Base-by-base conservation (phyloP, 2,329 filamentous ascomycete genomes). In the Fonsecaea pugnacius region DNA sequence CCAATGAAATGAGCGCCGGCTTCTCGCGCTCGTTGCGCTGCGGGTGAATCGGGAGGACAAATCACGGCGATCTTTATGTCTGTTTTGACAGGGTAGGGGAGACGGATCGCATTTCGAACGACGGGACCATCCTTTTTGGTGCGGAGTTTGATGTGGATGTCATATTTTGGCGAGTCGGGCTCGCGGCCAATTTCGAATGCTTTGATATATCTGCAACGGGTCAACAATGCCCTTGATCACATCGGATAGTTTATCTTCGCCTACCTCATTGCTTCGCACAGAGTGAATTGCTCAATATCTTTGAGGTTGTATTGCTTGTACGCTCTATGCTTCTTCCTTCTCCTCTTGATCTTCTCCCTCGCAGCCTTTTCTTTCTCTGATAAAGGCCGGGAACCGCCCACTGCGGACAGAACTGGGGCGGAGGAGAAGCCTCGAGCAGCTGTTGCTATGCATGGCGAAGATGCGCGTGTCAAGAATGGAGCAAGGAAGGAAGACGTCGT, bases 1-100 rank as follows among this genome's bases (percentile, higher is more conserved):
- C 95, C 95, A 1, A 93, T 91, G 3, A 94, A 82, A 1, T 88
- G 84, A 16, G 95, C 96, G 60, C 95, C 96, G 0, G 90, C 90
- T 9, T 86, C 84, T 36, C 84, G 84, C 3, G 96, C 95, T 58
- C 91, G 89, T 69, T 86, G 83, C 58, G 89, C 92, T 57, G 87
- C 84, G 67, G 87, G 84, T 69, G 90, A 92, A 69, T 88, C 89
- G 61, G 94, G 89, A n/a, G 91, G 88, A 75, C 90, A 94, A 71
- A 99, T 91, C 62, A 98, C 95, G 74, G 89, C 95, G 73, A 99
- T 92, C 67, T 89, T 88, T 58, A 92, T 84, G 76, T 96, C 92
- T 68, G 91, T 96, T 76, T 92, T 91, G 70, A 98, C 91, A 4
- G 93, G 89, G 77, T 96, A 90, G 0, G 95, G 95, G 18, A 99